Percentiles rank a stretch among this genome's conserved stretches.
These are phyloP conservation scores for Penicillium sp. DNA, from an alignment of 2,329 filamentous ascomycete genomes.

Conservation along the genomic window DNA sequence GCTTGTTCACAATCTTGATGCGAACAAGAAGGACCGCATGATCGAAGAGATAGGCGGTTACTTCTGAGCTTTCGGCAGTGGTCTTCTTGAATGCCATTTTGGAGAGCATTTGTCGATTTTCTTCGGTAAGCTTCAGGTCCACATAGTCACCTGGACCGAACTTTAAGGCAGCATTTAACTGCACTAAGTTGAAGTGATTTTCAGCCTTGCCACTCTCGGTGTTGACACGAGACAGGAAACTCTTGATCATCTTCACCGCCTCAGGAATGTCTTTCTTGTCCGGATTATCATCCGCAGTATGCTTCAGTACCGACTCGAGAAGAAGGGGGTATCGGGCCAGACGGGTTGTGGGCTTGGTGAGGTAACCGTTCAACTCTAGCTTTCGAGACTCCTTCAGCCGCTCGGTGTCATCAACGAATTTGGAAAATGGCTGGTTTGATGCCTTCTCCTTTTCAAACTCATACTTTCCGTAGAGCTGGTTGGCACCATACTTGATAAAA, in stretches of 20 bases:
- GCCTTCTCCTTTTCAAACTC: slow-evolving; percentile 97
- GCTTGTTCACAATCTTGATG: slow-evolving; percentile 88
- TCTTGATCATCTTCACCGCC: slow-evolving; percentile 81
- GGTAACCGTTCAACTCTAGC: slow-evolving; percentile 92
- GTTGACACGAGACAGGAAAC: slow-evolving; percentile 85
- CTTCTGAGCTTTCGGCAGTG: slow-evolving; percentile 81
- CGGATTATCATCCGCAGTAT: slow-evolving; percentile 82
- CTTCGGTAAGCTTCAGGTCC: slow-evolving; percentile 90
- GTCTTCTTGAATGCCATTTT: slow-evolving; percentile 94
- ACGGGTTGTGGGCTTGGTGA: slow-evolving; percentile 96
- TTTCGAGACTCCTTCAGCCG: slow-evolving; percentile 94
- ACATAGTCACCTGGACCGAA: slow-evolving; percentile 89
- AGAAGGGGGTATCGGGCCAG: slow-evolving; percentile 90
- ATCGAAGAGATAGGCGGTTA: slow-evolving; percentile 94
- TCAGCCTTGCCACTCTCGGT: slow-evolving; percentile 95
- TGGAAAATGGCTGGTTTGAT: slow-evolving; percentile 77
- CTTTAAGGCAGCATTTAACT: slow-evolving; percentile 86
- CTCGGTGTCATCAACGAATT: slow-evolving; percentile 96
- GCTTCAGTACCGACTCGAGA: slow-evolving; percentile 87
- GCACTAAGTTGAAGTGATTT: slow-evolving; percentile 93
- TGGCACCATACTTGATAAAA: slow-evolving; percentile 94
- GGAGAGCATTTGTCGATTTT: slow-evolving; percentile 87
- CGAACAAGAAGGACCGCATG: slow-evolving; percentile 90
- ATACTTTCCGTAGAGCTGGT: slow-evolving; percentile 94
- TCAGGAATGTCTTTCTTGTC: slow-evolving; percentile 92